Evolutionary conservation across 2,329 filamentous ascomycete genomes (phyloP), one percentile per base, ranked within the genome.

Genomic region (Trichoderma aggressivum): DNA sequence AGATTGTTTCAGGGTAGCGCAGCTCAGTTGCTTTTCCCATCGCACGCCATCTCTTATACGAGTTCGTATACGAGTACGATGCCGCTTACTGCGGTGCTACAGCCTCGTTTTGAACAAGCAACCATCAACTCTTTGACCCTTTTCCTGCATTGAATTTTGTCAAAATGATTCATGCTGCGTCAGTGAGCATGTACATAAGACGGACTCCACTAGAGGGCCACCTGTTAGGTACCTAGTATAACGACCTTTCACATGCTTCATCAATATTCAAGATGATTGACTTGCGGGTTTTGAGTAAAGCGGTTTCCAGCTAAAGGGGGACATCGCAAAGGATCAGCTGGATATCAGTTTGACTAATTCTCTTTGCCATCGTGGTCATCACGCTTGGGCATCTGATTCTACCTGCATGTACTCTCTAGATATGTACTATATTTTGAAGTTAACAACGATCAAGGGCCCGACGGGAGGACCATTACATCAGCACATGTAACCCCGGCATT

Each of bases 31-130:
- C 39, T 5, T 47, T 47, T 18, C 7, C 2, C 10, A 10, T 14
- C 6, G 3, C 16, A 28, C 16, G 3, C 6, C 32, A 12, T 3
- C 12, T 34, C 4, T n/a, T 32, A 55, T 65, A 65, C 62, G 62
- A 65, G 32, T 55, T 24, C 62, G 12, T 24, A 65, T 55, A 55
- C 62, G 62, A 65, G 28, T 65, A 65, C 62, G 43, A 47, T 47
- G n/a, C 18, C 43, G 43, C 18, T 47, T 21, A 47, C 43, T 21
- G n/a, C 18, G 2, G 10, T 24, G n/a, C 30, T 11, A n/a, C 53
- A 14, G 28, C 53, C 53, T 28, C 2, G 0, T 28, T 16, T 16
- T 26, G 12, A 55, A n/a, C n/a, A 21, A 50, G 10, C n/a, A 12
- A 14, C 3, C 3, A 12, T 21, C n/a, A n/a, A n/a, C n/a, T 50